Evolutionary conservation across 805 yeast species (phyloP).

Genomic region (Priceomyces carsonii): DNA sequence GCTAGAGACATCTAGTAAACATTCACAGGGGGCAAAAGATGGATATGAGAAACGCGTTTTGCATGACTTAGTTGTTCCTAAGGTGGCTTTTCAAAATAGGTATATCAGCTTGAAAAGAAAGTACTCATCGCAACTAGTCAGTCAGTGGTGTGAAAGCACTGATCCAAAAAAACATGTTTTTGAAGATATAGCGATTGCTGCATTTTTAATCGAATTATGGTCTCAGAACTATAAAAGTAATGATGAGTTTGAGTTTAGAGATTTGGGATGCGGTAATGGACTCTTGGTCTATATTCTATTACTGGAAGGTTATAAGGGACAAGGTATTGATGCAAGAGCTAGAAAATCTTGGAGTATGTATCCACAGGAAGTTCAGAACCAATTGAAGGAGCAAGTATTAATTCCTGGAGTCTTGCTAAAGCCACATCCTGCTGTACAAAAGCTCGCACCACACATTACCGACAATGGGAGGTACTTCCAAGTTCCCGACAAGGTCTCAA

Average conservation of each 20-base stretch:
- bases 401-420: slow-evolving; percentile 74
- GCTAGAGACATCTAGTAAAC: slow-evolving; percentile 77
- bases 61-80: slow-evolving; percentile 84
- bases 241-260: slow-evolving; percentile 67
- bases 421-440: slow-evolving; percentile 64
- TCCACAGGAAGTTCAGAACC: slow-evolving; percentile 60
- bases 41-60: slow-evolving; percentile 88
- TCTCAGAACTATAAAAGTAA: slow-evolving; percentile 42
- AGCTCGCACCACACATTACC: slow-evolving; percentile 51
- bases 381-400: slow-evolving; percentile 72
- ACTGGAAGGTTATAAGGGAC: slow-evolving; percentile 78
- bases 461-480: slow-evolving; percentile 66
- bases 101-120: slow-evolving; percentile 80
- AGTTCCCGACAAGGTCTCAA: slow-evolving; percentile 38
- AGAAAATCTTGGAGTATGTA: slow-evolving; percentile 85
- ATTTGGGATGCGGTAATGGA: slow-evolving; percentile 96
- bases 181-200: slow-evolving; percentile 95
- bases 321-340: slow-evolving; percentile 86
- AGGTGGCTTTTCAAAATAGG: slow-evolving; percentile 78
- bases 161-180: slow-evolving; percentile 95
- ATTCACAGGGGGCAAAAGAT: slow-evolving; percentile 76
- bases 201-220: slow-evolving; percentile 91
- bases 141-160: slow-evolving; percentile 88
- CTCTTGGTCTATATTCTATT: slow-evolving; percentile 71
- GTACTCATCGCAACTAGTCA: slow-evolving; percentile 73